A percentile compares a stretch with the other conserved stretches of the same genome.
Evolutionary conservation across 805 yeast species (phyloP).

Genomic region (Teunomyces kruisii): DNA sequence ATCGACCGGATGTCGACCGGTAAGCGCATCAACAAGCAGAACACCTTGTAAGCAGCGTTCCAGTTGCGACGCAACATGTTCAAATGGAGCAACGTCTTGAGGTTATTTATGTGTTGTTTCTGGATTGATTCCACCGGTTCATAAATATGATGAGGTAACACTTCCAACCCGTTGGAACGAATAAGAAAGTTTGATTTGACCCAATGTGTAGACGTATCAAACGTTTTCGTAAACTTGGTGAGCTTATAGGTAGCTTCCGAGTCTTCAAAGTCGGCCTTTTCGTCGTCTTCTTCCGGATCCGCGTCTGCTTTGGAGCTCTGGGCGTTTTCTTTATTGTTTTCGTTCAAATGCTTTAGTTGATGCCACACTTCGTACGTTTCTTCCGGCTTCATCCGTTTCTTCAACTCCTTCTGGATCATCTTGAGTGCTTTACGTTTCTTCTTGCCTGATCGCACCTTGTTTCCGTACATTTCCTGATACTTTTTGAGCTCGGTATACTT

Average conservation of each 20-base stretch:
- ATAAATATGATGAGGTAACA: conserved; percentile 10
- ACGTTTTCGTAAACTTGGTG: conserved; percentile 10
- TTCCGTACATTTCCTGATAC: conserved; percentile 11
- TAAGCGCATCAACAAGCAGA: conserved; percentile 48
- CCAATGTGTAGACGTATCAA: conserved; percentile 19
- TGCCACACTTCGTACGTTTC: conserved; percentile 38
- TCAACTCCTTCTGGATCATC: conserved; percentile 24
- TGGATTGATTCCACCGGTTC: conserved; percentile 6
- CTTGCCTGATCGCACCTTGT: conserved; percentile 1
- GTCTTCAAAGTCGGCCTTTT: conserved; percentile 5
- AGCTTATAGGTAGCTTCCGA: conserved; percentile 5
- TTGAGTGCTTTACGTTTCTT: conserved; percentile 16
- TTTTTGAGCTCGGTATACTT: conserved; percentile 19
- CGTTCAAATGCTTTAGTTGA: conserved; percentile 14
- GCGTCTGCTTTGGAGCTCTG: neutral
- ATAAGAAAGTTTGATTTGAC: conserved; percentile 21
- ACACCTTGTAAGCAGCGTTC: conserved; percentile 54
- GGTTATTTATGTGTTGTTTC: conserved; percentile 29
- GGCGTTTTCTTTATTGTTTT: conserved; percentile 6
- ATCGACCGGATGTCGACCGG: conserved; percentile 55
- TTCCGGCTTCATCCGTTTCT: conserved; percentile 25
- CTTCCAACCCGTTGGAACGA: conserved; percentile 19
- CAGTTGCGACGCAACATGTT: conserved; percentile 51
- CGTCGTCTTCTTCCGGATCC: conserved; percentile 7
- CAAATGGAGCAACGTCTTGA: conserved; percentile 49